phyloP scores from a whole-genome alignment of 2,329 filamentous ascomycete species.

The Alternaria burnsii region DNA sequence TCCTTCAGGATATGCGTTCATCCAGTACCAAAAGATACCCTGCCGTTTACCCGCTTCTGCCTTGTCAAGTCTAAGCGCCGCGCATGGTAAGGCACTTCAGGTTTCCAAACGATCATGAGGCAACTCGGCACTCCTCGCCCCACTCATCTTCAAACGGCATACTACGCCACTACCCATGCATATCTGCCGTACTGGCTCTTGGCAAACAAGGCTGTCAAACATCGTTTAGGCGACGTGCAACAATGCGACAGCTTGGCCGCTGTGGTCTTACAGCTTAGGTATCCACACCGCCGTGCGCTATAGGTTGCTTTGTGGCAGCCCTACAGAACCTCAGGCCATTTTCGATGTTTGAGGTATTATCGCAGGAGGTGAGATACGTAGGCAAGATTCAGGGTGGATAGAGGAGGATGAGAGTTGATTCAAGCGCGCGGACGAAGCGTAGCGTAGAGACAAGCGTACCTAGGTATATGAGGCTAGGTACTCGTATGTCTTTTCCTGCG shows the following conservation, averaged over 20 bases:
- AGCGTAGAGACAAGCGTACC: neutral
- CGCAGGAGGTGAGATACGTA: slow-evolving; percentile 3
- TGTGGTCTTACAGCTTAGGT: slow-evolving; percentile 18
- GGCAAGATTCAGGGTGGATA: slow-evolving; percentile 8
- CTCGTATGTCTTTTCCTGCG: neutral
- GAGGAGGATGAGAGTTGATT: slow-evolving; percentile 6
- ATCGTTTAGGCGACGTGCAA: slow-evolving; percentile 10
- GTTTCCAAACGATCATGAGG: slow-evolving; percentile 40
- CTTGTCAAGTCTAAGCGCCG: slow-evolving; percentile 5
- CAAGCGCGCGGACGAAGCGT: neutral
- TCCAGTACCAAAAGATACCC: neutral
- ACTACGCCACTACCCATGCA: slow-evolving; percentile 19
- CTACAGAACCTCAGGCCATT: slow-evolving; percentile 11
- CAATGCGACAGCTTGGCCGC: slow-evolving; percentile 28
- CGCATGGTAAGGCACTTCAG: slow-evolving; percentile 29
- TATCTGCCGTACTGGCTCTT: slow-evolving; percentile 11
- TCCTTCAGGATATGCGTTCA: neutral
- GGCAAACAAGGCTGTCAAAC: slow-evolving; percentile 28
- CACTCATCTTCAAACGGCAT: slow-evolving; percentile 37
- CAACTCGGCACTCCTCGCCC: slow-evolving; percentile 30
- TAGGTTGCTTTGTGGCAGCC: slow-evolving; percentile 23
- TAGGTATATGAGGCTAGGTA: slow-evolving; percentile 2
- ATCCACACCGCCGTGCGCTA: slow-evolving; percentile 20
- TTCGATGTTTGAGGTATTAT: slow-evolving; percentile 10
- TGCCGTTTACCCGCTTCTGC: slow-evolving; percentile 3